These are phyloP conservation scores for Phytophthora citrophthora DNA, from an alignment of 352 stramenopile species.

Conservation along the genomic window DNA sequence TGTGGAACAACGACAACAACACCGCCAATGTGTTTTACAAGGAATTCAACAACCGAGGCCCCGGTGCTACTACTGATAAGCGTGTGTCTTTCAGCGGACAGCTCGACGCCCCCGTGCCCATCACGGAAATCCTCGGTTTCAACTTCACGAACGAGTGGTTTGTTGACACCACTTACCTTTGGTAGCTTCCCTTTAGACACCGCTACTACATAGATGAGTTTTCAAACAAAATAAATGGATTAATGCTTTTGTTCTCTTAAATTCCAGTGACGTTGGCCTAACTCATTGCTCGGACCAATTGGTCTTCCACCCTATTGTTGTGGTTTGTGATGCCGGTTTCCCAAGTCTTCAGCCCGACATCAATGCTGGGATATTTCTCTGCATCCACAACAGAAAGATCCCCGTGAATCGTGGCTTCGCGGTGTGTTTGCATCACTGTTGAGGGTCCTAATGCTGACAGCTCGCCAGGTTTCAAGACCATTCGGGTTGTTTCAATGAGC, in stretches of 20 bases:
- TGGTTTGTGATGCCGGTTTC: constrained; percentile 10
- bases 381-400: not conserved
- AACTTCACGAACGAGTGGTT: constrained; percentile 10
- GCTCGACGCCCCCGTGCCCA: not conserved
- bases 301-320: constrained; percentile 27
- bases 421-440: constrained; percentile 31
- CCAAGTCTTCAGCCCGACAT: constrained; percentile 19
- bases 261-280: not conserved
- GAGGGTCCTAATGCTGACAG: constrained; percentile 18
- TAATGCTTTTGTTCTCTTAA: no score
- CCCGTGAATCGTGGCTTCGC: constrained; percentile 8
- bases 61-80: constrained; percentile 10
- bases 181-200: not conserved
- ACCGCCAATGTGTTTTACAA: constrained; percentile 8
- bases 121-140: constrained; percentile 15
- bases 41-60: constrained; percentile 22
- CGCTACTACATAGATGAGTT: not conserved
- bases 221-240: not conserved
- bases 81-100: constrained; percentile 16
- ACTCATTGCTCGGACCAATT: constrained; percentile 17
- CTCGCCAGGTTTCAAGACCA: constrained; percentile 21
- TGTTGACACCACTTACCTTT: constrained; percentile 9
- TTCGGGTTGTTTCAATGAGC: constrained; percentile 25
- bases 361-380: not conserved
- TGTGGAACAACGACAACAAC: constrained; percentile 13